Base-by-base conservation (phyloP, 345 rosid genomes). In the Eucalyptus viminalis region DNA sequence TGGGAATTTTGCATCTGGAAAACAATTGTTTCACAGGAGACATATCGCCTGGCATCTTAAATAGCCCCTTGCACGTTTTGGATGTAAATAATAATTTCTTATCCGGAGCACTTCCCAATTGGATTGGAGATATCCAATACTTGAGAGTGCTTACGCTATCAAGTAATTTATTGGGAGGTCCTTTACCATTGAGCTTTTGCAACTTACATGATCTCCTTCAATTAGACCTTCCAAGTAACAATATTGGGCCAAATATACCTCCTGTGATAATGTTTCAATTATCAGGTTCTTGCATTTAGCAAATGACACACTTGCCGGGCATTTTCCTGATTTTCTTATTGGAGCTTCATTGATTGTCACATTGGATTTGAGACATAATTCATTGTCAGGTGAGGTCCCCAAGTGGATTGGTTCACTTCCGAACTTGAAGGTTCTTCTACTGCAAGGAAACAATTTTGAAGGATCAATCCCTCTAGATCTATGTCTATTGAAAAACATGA, bases 71-170 rank as follows among this genome's bases (percentile, higher is more conserved):
- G 76, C 1, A 0, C 14, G 12, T n/a, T 9, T 31, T 90, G 49
- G 91, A 92, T 86, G 86, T 91, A 12, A 80, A 87, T 43, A 49
- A 86, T 3, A 92, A 93, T 54, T 14, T 5, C 11, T 56, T 93
- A 7, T 44, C 31, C 1, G 92, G 92, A 9, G 31, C 21, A 2
- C 87, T 93, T 83, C 92, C 93, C 4, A 22, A 86, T 60, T 90
- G 92, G 90, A 43, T 91, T 3, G 45, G 49, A 27, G 69, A 50
- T 50, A 16, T 16, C 8, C 21, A 6, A 65, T 4, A 4, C 31
- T 80, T 90, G 83, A 0, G 0, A 1, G 40, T 4, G 22, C 86
- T 92, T 49, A 29, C 5, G 3, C 2, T 92, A 86, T 86, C 87
- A 0, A 34, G 81, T 31, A 92, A 90, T 62, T 5, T 27, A 27